These are phyloP conservation scores for Penicillium sp. DNA, from an alignment of 2,329 filamentous ascomycete genomes.

Conservation along the genomic window DNA sequence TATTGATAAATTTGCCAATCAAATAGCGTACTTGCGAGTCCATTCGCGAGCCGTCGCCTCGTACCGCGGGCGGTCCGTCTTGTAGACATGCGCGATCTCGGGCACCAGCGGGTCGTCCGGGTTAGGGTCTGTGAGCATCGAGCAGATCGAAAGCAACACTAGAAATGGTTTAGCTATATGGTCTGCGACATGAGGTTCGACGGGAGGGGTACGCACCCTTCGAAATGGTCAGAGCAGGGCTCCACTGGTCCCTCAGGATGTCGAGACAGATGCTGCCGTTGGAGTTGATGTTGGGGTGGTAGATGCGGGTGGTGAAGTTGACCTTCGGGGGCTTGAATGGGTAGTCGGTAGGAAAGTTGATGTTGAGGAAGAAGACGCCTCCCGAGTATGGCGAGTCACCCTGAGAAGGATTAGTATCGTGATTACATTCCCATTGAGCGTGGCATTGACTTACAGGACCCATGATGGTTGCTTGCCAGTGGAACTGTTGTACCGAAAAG, in stretches of 20 bases:
- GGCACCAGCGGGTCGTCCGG: constrained; percentile 97
- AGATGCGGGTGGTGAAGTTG: constrained; percentile 99
- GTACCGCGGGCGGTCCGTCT: constrained; percentile 93
- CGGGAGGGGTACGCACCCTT: constrained; percentile 63
- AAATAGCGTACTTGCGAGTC: constrained; percentile 99
- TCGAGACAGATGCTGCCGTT: constrained; percentile 99
- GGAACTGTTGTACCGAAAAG: constrained; percentile 62
- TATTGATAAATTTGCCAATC: constrained; percentile 34
- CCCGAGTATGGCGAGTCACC: constrained; percentile 95
- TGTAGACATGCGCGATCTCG: constrained; percentile 99
- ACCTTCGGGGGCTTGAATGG: constrained; percentile 99
- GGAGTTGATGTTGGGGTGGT: constrained; percentile 99
- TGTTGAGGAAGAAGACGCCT: constrained; percentile 97
- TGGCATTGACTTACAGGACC: constrained; percentile 71
- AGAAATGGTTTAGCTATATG: constrained; percentile 8
- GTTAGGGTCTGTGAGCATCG: constrained; percentile 99
- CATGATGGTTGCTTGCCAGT: constrained; percentile 99
- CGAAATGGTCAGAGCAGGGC: constrained; percentile 93
- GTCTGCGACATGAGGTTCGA: background rate
- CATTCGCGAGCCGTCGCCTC: constrained; percentile 96
- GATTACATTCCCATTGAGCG: background rate
- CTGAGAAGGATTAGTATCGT: constrained; percentile 48
- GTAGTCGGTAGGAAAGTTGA: constrained; percentile 99
- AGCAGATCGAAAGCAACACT: constrained; percentile 99
- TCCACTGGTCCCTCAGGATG: constrained; percentile 98